Conservation (phyloP, 2,329 filamentous ascomycete species). For the Metarhizium humberi region DNA sequence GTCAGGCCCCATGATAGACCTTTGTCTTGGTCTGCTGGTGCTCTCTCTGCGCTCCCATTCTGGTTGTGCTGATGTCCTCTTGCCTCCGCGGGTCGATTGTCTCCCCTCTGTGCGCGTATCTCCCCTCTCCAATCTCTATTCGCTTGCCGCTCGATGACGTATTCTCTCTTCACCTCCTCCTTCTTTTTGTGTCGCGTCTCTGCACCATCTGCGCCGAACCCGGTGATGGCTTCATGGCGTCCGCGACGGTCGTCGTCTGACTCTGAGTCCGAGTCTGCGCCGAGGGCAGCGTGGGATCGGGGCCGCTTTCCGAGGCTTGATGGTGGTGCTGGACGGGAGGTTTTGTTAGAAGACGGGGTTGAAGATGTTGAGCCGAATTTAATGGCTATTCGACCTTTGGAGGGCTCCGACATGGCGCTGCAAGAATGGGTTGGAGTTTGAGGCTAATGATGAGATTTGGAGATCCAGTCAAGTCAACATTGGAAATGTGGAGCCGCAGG, state of each 20-base stretch:
- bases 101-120: conserved; percentile 40
- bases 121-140: conserved; percentile 58
- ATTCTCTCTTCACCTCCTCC: conserved; percentile 24
- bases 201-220: conserved; percentile 36
- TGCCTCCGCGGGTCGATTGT: conserved; percentile 48
- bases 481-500: neutral
- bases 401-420: conserved; percentile 27
- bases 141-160: conserved; percentile 47
- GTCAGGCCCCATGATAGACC: conserved; percentile 48
- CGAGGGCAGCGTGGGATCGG: conserved; percentile 29
- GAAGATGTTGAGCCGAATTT: conserved; percentile 30
- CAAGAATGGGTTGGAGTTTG: neutral
- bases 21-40: conserved; percentile 36
- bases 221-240: conserved; percentile 38
- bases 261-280: conserved; percentile 34
- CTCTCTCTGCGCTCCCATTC: conserved; percentile 16
- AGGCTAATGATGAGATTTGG: neutral
- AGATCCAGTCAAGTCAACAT: neutral
- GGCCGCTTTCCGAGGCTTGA: conserved; percentile 40
- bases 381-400: conserved; percentile 36
- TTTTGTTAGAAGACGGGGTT: conserved; percentile 12
- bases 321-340: conserved; percentile 23
- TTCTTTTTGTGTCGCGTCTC: conserved; percentile 29
- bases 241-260: conserved; percentile 20
- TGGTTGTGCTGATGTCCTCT: conserved; percentile 30